Percentiles rank a stretch among this genome's conserved stretches.
Conservation (phyloP, 192 early-diverging fungal species). For the Spinellus fusiger region DNA sequence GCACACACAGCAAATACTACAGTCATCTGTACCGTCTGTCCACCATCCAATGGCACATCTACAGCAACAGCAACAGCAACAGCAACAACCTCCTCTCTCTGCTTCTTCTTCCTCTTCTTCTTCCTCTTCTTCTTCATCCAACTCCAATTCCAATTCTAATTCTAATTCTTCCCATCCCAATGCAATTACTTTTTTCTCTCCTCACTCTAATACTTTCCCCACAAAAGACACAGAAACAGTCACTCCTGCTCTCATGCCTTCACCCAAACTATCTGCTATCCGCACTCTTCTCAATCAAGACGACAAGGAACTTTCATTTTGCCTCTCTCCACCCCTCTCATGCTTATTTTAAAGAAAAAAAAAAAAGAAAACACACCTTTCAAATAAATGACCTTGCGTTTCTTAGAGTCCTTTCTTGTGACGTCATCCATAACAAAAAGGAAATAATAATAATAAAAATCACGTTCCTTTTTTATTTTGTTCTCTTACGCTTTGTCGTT, state of each 20-base stretch:
- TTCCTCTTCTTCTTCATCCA: constrained; percentile 8
- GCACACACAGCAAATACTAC: neutral
- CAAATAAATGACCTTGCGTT: no score
- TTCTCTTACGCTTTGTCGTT: no score
- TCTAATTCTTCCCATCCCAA: no score
- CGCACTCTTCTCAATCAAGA: neutral
- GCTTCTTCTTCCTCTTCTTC: constrained; percentile 15
- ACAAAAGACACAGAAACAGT: no score
- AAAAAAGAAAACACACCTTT: neutral
- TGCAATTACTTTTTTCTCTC: no score
- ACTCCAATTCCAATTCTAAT: constrained; percentile 1
- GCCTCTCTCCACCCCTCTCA: neutral
- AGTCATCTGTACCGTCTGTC: neutral
- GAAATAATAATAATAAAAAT: no score
- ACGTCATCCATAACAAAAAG: no score
- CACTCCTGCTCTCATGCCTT: no score
- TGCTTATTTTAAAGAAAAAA: neutral
- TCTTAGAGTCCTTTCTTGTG: no score
- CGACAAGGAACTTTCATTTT: neutral
- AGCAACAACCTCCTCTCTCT: constrained; percentile 2
- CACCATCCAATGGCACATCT: neutral
- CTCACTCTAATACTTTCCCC: no score
- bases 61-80: no score
- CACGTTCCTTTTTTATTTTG: no score
- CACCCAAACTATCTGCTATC: neutral